Evolutionary conservation across 306 rosid species (phyloP).

Genomic region (Malus orientalis): DNA sequence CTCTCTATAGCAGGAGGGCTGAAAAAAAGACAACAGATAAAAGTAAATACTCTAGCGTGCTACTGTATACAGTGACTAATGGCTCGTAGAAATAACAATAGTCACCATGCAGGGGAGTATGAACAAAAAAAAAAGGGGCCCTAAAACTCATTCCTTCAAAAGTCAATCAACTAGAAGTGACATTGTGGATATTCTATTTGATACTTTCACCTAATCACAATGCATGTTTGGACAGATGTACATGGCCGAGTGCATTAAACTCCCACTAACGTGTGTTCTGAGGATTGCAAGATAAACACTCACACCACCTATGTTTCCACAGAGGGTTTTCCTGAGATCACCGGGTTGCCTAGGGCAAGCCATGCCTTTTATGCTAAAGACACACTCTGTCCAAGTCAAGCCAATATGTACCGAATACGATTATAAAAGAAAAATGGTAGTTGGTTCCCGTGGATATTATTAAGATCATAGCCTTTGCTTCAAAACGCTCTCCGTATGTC

Average conservation of each 20-base stretch:
- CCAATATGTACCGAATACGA: background rate
- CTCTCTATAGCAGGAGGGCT: slow-evolving; percentile 97
- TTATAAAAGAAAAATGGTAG: background rate
- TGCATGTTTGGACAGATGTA: background rate
- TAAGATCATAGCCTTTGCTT: background rate
- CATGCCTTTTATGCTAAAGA: background rate
- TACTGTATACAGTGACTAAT: background rate
- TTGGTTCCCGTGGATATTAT: background rate
- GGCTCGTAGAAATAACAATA: background rate
- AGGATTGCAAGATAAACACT: background rate
- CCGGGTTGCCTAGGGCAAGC: background rate
- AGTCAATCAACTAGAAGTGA: background rate
- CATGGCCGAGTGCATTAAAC: background rate
- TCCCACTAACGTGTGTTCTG: background rate
- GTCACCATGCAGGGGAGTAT: background rate
- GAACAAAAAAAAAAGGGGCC: background rate
- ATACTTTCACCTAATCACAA: background rate
- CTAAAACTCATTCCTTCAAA: background rate
- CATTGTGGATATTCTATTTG: background rate
- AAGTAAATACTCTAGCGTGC: background rate
- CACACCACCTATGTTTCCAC: background rate
- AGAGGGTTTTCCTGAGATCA: background rate
- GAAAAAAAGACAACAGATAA: slow-evolving; percentile 23
- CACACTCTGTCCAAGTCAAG: background rate
- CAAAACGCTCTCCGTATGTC: background rate